Base-by-base conservation (phyloP, 2,329 filamentous ascomycete species). In the Pseudogymnoascus sp. region DNA sequence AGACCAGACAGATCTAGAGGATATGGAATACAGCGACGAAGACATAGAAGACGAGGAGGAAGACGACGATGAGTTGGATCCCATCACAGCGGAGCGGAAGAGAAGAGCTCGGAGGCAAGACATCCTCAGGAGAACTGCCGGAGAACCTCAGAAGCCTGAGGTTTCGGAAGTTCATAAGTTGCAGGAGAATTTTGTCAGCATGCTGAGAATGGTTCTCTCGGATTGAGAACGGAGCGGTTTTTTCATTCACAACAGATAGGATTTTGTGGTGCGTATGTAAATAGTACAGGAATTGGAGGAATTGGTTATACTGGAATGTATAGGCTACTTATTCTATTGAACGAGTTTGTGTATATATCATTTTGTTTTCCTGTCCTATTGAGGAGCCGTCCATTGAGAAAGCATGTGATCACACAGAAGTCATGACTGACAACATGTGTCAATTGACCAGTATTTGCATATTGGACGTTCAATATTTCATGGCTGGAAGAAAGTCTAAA, bases 31-130 rank as follows among this genome's bases (percentile, higher is more conserved):
- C 69, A 90, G 90, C 2, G 89, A 93, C 63, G 84, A 86, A 1
- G 86, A 88, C 11, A 83, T 85, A 5, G 85, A 87, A 64, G 79
- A 82, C 31, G 85, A 88, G 68, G 81, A 88, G n/a, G 88, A 88
- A 63, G 84, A 82, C 11, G 88, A 90, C 61, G 91, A 96, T 64
- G 88, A 93, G 64, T 76, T 90, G 65, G 93, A 97, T 71, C 92
- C 93, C 1, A 96, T 99, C 67, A 87, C 87, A 66, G 90, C 90
- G 5, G 95, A 97, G 79, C 81, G 93, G 65, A 89, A 87, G 71
- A 82, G 91, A 65, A 82, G 93, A 67, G 83, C 85, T 7, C 90
- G 88, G 78, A 86, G 83, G 69, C 90, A 93, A 72, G 93, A 96
- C 72, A 84, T 89, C 65, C 80, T 99, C 62, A 83, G 91, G 67